Evolutionary conservation across 345 rosid genomes (phyloP).

Genomic region (Passiflora organensis): DNA sequence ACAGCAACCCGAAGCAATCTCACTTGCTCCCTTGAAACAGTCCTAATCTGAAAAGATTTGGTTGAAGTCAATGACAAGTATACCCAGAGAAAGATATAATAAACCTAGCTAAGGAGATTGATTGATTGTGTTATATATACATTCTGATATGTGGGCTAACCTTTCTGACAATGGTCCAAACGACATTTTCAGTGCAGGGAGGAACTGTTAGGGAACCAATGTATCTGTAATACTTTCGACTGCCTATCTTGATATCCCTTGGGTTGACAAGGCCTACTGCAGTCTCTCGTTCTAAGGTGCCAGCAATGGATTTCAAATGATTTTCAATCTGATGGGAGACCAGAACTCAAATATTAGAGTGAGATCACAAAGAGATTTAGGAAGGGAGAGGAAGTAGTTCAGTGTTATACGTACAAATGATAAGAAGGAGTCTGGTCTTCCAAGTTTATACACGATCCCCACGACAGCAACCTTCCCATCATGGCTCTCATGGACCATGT

Average conservation of each 20-base stretch:
- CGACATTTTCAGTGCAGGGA: slow-evolving; percentile 73
- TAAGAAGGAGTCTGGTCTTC: slow-evolving; percentile 63
- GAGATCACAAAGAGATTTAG: too few species aligned
- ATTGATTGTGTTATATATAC: background rate
- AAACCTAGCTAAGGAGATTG: background rate
- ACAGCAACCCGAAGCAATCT: slow-evolving; percentile 65
- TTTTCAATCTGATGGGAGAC: slow-evolving; percentile 33
- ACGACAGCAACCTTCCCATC: slow-evolving; percentile 60
- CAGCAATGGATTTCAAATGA: slow-evolving; percentile 30
- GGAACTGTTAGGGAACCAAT: slow-evolving; percentile 83
- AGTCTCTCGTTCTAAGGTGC: slow-evolving; percentile 19
- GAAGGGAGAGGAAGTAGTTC: too few species aligned
- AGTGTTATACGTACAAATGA: slow-evolving; percentile 32
- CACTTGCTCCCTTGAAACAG: slow-evolving; percentile 55
- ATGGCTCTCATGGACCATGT: slow-evolving; percentile 67
- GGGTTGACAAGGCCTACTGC: slow-evolving; percentile 51
- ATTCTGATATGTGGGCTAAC: slow-evolving; percentile 31
- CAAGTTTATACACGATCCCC: slow-evolving; percentile 61
- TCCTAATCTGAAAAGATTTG: slow-evolving; percentile 44
- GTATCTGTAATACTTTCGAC: slow-evolving; percentile 69
- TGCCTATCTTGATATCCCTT: slow-evolving; percentile 39
- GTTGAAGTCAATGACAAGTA: too few species aligned
- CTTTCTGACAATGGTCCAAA: slow-evolving; percentile 64
- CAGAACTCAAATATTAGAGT: background rate
- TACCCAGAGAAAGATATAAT: background rate